Evolutionary conservation across 139 green algal genomes (phyloP).

Genomic region (Auxenochlorella protothecoides): DNA sequence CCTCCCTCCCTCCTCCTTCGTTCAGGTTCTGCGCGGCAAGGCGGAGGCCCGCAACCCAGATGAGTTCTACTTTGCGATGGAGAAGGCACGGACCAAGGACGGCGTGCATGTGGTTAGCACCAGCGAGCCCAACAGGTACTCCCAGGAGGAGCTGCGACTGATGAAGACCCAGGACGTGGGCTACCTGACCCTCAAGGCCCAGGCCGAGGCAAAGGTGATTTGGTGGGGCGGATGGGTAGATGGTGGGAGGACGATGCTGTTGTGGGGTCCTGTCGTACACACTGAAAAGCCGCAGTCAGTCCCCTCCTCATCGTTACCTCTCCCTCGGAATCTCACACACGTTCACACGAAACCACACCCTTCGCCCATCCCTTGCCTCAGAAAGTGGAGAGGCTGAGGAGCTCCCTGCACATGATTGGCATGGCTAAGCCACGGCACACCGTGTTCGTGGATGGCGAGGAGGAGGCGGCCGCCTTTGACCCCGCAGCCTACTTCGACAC

Average conservation of each 20-base stretch:
- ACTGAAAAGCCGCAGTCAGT: background rate
- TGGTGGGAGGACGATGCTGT: background rate
- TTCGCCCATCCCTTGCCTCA: conserved; percentile 12
- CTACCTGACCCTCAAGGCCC: conserved; percentile 72
- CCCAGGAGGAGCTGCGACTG: conserved; percentile 72
- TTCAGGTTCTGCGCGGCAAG: conserved; percentile 70
- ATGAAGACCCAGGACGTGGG: conserved; percentile 91
- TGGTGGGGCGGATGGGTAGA: background rate
- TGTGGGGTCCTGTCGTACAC: background rate
- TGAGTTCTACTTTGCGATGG: conserved; percentile 99
- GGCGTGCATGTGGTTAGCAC: conserved; percentile 64
- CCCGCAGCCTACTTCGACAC: conserved; percentile 70
- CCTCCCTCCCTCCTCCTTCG: background rate
- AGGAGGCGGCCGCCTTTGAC: conserved; percentile 43
- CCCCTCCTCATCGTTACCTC: background rate
- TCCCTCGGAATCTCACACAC: background rate
- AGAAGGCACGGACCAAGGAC: conserved; percentile 66
- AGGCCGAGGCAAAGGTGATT: conserved; percentile 60
- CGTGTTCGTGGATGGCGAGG: conserved; percentile 66
- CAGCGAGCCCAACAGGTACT: conserved; percentile 80
- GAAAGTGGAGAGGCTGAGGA: conserved; percentile 66
- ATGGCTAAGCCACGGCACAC: conserved; percentile 32
- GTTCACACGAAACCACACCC: background rate
- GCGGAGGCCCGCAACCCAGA: conserved; percentile 92
- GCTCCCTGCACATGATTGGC: conserved; percentile 78